Conservation (phyloP, 2,329 filamentous ascomycete genomes). For the Neofusicoccum cordaticola region DNA sequence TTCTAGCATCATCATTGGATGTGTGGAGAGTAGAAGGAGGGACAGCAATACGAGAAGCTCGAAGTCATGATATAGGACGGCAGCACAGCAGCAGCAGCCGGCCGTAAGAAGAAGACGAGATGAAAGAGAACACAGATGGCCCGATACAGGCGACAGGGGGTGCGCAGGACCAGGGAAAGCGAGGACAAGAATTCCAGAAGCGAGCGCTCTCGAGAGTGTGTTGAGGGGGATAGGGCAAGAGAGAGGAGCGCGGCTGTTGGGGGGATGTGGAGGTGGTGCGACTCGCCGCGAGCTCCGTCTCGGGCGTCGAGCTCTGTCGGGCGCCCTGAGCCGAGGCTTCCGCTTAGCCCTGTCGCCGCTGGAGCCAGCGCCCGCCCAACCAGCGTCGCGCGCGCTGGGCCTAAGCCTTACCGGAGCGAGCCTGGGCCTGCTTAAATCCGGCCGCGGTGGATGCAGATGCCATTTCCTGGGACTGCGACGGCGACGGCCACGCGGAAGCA, state of each 20-base stretch:
- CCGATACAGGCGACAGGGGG: not conserved
- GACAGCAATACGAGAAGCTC: not conserved
- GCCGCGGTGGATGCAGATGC: not conserved
- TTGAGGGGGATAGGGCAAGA: too few relatives aligned
- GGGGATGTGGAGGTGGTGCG: not conserved
- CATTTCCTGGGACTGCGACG: too few relatives aligned
- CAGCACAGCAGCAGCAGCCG: not conserved
- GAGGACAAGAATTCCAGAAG: not conserved
- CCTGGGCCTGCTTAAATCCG: not conserved
- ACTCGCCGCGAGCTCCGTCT: not conserved
- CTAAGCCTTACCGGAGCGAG: not conserved
- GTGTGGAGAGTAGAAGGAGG: not conserved
- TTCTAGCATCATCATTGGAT: conserved; percentile 5
- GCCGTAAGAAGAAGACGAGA: not conserved
- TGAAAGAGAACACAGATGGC: not conserved
- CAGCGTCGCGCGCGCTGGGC: not conserved
- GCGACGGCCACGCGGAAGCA: too few relatives aligned
- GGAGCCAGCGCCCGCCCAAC: too few relatives aligned
- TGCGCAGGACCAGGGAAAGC: not conserved
- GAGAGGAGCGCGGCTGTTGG: not conserved
- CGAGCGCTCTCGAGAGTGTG: not conserved
- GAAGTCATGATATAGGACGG: not conserved
- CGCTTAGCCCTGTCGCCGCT: conserved; percentile 4
- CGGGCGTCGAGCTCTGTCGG: not conserved
- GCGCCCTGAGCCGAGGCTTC: not conserved